phyloP scores from a whole-genome alignment of 192 early-diverging fungal species.

The Backusella sp. region DNA sequence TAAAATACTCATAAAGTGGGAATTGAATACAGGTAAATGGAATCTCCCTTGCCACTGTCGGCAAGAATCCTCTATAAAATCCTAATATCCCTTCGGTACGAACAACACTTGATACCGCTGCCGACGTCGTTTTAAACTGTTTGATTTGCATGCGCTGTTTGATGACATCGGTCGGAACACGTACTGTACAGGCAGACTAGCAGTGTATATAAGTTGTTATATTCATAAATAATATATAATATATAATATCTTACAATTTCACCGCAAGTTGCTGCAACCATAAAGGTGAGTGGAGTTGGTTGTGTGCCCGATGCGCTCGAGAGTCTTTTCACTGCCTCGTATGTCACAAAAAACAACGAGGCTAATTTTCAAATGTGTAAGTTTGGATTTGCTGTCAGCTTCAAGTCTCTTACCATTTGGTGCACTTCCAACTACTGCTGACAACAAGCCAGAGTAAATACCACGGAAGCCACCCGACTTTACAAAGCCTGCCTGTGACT shows the following conservation, averaged over 20 bases:
- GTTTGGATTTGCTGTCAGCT: not conserved
- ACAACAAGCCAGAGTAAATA: constrained; percentile 86
- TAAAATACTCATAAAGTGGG: constrained; percentile 89
- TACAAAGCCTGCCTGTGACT: constrained; percentile 78
- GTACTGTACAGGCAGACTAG: constrained; percentile 82
- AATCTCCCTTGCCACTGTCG: constrained; percentile 92
- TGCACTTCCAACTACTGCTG: constrained; percentile 87
- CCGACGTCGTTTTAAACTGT: constrained; percentile 58
- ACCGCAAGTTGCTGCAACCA: constrained; percentile 86
- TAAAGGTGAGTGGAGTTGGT: constrained; percentile 72
- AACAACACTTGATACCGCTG: constrained; percentile 66
- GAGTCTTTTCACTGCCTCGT: constrained; percentile 74
- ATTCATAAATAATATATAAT: not conserved
- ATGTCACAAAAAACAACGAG: constrained; percentile 88
- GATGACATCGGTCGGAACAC: constrained; percentile 93
- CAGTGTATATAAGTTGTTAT: not conserved
- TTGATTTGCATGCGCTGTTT: constrained; percentile 94
- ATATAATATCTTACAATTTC: constrained; percentile 63
- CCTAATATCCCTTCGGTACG: constrained; percentile 72
- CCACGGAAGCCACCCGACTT: constrained; percentile 84
- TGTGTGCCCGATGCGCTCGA: constrained; percentile 34
- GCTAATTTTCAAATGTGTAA: constrained; percentile 38
- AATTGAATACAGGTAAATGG: constrained; percentile 97
- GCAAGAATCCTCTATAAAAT: constrained; percentile 89
- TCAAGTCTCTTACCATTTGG: constrained; percentile 60